Conservation (phyloP, 1,284 basidiomycete species). For the Apiotrichum akiyoshidainum region DNA sequence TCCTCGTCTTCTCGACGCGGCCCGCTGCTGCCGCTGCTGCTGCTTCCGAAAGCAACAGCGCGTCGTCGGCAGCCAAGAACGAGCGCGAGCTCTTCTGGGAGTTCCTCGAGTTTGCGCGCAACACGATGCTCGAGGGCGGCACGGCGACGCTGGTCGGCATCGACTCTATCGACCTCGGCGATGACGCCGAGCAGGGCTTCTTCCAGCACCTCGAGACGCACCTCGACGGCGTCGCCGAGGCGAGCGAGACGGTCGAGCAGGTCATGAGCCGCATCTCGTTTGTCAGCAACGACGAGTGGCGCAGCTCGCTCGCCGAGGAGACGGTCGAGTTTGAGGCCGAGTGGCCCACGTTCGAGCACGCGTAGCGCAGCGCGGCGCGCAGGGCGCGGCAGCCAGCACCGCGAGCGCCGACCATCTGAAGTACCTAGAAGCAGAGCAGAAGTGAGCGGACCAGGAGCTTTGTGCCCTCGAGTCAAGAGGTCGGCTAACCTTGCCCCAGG, state of each 20-base stretch:
- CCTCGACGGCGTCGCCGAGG: not conserved
- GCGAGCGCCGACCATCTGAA: no score
- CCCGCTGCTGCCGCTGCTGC: not conserved
- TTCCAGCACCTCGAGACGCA: not conserved
- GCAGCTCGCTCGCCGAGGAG: not conserved
- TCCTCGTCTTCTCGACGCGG: not conserved
- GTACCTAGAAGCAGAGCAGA: no score
- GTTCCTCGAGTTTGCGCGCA: not conserved
- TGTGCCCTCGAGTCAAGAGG: no score
- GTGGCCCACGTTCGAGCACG: not conserved
- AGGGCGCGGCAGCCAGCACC: no score
- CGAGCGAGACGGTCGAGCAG: not conserved
- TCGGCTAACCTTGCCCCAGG: no score
- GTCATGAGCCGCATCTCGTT: not conserved
- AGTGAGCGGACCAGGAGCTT: no score
- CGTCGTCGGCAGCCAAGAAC: not conserved
- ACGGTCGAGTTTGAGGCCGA: slow-evolving; percentile 7
- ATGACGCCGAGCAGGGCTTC: not conserved
- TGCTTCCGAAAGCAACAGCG: no score
- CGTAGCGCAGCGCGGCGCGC: no score
- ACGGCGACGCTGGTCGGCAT: slow-evolving; percentile 1
- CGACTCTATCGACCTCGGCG: not conserved
- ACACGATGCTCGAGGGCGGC: not conserved
- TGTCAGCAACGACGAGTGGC: not conserved
- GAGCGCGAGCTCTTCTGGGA: not conserved